Evolutionary conservation across 345 rosid species (phyloP).

Genomic region (Diplotaxis tenuifolia): DNA sequence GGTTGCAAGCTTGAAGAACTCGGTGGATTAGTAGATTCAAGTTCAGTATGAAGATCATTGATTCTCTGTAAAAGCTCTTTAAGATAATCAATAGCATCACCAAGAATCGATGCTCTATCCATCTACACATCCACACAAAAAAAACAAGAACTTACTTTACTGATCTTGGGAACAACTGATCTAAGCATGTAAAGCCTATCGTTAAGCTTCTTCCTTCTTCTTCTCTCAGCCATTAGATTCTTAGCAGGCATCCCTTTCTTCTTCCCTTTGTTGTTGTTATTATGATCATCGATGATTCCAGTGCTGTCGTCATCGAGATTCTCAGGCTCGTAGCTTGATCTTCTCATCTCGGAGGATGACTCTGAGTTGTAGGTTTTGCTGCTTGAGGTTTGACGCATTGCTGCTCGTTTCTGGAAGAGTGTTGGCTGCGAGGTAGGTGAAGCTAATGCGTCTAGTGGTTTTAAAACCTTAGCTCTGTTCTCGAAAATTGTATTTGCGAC

Average conservation of each 20-base stretch:
- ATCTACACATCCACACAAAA: constrained; percentile 46
- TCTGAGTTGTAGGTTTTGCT: constrained; percentile 54
- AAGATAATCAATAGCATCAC: constrained; percentile 90
- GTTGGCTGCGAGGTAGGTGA: constrained; percentile 55
- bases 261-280: constrained; percentile 52
- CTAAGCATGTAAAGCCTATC: constrained; percentile 97
- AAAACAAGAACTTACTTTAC: constrained; percentile 58
- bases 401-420: constrained; percentile 76
- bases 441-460: constrained; percentile 55
- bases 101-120: constrained; percentile 96
- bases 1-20: constrained; percentile 58
- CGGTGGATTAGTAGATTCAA: constrained; percentile 69
- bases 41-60: constrained; percentile 83
- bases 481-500: constrained; percentile 26
- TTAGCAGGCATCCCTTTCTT: constrained; percentile 91
- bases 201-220: constrained; percentile 94
- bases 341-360: constrained; percentile 41
- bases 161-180: constrained; percentile 95
- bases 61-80: constrained; percentile 95
- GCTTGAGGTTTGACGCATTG: constrained; percentile 46
- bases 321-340: constrained; percentile 31
- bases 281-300: constrained; percentile 48
- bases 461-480: constrained; percentile 47
- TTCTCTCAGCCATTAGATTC: constrained; percentile 94
- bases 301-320: constrained; percentile 17